phyloP scores from a whole-genome alignment of 2,329 filamentous ascomycete genomes.

The Stagonosporopsis vannaccii region DNA sequence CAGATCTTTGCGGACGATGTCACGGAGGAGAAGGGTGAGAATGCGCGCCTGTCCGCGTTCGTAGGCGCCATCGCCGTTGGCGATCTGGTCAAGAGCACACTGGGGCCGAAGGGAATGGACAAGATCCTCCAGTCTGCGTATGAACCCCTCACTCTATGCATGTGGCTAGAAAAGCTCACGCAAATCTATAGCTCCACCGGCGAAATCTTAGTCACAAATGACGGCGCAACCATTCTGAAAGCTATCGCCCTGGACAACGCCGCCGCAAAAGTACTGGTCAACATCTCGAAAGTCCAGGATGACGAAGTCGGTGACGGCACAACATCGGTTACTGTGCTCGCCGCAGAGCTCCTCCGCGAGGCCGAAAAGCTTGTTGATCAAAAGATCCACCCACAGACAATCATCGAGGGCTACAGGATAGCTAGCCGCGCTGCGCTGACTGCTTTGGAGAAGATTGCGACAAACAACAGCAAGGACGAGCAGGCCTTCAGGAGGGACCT shows the following conservation, averaged over 20 bases:
- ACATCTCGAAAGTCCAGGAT: conserved; percentile 99
- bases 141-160: conserved; percentile 47
- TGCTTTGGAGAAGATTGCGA: conserved; percentile 82
- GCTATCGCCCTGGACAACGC: conserved; percentile 98
- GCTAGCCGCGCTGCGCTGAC: conserved; percentile 86
- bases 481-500: conserved; percentile 90
- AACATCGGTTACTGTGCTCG: conserved; percentile 95
- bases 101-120: conserved; percentile 99
- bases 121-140: conserved; percentile 97
- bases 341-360: conserved; percentile 92
- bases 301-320: conserved; percentile 98
- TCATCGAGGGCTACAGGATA: conserved; percentile 99
- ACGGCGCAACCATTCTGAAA: conserved; percentile 97
- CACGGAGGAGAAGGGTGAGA: conserved; percentile 97
- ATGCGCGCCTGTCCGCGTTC: conserved; percentile 97
- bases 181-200: conserved; percentile 75
- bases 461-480: conserved; percentile 86
- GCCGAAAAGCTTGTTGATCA: conserved; percentile 96
- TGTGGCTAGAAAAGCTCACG: conserved; percentile 27
- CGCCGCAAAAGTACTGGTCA: conserved; percentile 96
- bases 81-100: conserved; percentile 94
- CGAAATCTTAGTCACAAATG: conserved; percentile 98
- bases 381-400: conserved; percentile 99
- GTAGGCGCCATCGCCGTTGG: conserved; percentile 98
- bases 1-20: conserved; percentile 99